phyloP scores from a whole-genome alignment of 179 eudicot species.

The Beta macrorhiza region DNA sequence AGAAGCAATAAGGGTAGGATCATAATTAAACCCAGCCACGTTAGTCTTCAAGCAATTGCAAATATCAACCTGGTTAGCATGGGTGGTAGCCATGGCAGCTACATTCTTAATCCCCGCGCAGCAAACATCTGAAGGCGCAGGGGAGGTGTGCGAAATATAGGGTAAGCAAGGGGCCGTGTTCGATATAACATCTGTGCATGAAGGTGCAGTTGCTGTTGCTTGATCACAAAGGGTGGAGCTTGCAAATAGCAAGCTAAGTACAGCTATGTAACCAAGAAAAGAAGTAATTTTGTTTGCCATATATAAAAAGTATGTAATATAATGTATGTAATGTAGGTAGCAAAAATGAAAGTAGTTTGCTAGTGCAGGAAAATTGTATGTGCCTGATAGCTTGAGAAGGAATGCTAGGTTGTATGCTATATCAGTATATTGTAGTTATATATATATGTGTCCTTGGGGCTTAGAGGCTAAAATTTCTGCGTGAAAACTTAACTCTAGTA shows the following conservation, averaged over 20 bases:
- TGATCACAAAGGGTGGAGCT: not conserved
- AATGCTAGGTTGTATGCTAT: not conserved
- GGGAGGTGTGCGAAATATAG: constrained; percentile 7
- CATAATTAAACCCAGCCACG: not conserved
- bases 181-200: constrained; percentile 12
- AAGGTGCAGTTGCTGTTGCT: not conserved
- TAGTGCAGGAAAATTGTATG: not conserved
- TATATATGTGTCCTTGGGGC: not conserved
- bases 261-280: constrained; percentile 15
- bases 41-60: constrained; percentile 29
- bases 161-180: constrained; percentile 24
- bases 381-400: not conserved
- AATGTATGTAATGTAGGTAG: not conserved
- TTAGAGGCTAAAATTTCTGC: not conserved
- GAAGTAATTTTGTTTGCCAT: constrained; percentile 25
- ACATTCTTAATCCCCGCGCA: constrained; percentile 27
- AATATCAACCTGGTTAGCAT: constrained; percentile 1
- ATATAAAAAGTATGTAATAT: not conserved
- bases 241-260: constrained; percentile 17
- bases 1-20: constrained; percentile 21
- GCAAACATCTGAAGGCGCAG: constrained; percentile 23
- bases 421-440: not conserved
- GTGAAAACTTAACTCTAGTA: not conserved
- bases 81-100: constrained; percentile 7
- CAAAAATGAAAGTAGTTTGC: not conserved